Conservation (phyloP, 23 red algal genomes). For the Gracilariopsis chorda region DNA sequence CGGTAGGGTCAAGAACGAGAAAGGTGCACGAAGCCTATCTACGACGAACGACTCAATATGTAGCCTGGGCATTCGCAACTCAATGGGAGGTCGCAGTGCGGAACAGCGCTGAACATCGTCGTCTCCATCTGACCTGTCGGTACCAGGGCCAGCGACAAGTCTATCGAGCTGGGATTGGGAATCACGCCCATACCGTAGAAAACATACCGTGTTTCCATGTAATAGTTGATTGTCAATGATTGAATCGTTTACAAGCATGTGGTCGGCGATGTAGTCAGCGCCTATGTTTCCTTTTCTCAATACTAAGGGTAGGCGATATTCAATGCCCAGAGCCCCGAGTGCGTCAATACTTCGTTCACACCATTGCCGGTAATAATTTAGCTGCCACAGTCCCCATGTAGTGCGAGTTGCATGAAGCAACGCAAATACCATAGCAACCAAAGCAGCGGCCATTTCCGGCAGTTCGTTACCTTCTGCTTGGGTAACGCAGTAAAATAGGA, state of each 20-base stretch:
- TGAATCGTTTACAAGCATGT: slow-evolving; percentile 29
- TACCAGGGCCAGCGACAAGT: not conserved
- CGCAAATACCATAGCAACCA: slow-evolving; percentile 46
- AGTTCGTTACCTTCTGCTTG: slow-evolving; percentile 10
- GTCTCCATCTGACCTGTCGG: not conserved
- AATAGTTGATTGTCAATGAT: slow-evolving; percentile 35
- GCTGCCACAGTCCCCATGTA: slow-evolving; percentile 34
- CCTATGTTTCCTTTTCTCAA: not conserved
- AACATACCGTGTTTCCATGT: slow-evolving; percentile 8
- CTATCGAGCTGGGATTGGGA: not conserved
- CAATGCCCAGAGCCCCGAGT: slow-evolving; percentile 16
- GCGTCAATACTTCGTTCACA: not conserved
- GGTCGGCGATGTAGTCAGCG: not conserved
- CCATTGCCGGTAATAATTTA: slow-evolving; percentile 30
- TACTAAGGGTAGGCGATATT: not conserved
- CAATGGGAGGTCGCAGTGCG: not conserved
- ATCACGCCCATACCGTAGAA: not conserved
- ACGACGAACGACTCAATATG: not conserved
- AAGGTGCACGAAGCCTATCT: not conserved
- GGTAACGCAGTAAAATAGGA: slow-evolving; percentile 16
- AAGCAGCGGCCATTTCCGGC: slow-evolving; percentile 5
- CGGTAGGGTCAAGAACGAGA: not conserved
- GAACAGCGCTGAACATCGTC: not conserved
- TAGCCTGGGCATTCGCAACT: not conserved
- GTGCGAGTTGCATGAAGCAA: slow-evolving; percentile 15